Base-by-base conservation (phyloP, 2,329 filamentous ascomycete species). In the Phoma sp. region DNA sequence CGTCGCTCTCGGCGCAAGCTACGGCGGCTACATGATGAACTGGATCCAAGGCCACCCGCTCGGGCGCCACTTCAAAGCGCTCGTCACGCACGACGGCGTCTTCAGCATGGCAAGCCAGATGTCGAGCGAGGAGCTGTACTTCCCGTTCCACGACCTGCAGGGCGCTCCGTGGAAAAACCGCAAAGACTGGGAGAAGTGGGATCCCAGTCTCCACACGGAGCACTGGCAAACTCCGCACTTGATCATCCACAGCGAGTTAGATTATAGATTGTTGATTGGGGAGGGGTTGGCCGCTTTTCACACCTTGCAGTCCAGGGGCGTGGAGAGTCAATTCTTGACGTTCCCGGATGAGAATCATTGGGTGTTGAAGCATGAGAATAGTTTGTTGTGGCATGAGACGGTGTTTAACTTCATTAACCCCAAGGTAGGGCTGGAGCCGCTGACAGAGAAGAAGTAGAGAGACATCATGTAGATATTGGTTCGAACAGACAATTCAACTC, bases 351-450 rank as follows among this genome's bases (percentile, higher is more conserved):
- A 91, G 74, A 86, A 87, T 45, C 87, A 90, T 65, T 89, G 91
- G 91, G 92, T 97, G 4, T 70, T 96, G 48, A 96, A 96, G 72
- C 90, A 89, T 0, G 93, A 97, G 76, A 98, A 98, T 73, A 89
- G 87, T 3, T 78, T 97, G 14, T 82, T 96, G 18, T 98, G 95
- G 95, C 92, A 98, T 68, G 84, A 84, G 51, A 89, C 91, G 53
- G 92, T 98, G 13, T 70, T 97, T 27, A 85, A 85, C 51, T 97
- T 90, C 86, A 85, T 89, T 62, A 86, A 86, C 68, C 79, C 79
- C 58, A 80, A 84, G 67, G 80, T 79, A 2, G 84, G 83, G 1
- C 64, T 86, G 52, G 75, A 79, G 23, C 45, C 45, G 27, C 45
- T 49, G 0, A 33, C 27, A 14, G 14, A n/a, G 3, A 25, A 42